Evolutionary conservation across 768 basidiomycete species (phyloP).

Genomic region (Leccinum barrowsii): DNA sequence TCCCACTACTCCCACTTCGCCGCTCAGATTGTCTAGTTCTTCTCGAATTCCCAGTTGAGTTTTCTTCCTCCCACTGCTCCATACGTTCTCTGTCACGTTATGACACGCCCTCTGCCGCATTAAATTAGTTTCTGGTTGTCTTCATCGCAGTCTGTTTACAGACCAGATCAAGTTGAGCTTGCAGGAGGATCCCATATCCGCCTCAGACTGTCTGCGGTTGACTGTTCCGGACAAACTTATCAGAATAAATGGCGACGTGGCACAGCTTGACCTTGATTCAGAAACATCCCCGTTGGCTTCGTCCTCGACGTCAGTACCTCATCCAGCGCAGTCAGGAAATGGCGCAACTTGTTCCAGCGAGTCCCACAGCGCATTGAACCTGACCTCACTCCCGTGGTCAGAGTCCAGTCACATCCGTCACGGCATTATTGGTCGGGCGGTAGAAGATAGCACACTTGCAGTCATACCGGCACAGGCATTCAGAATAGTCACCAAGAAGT

Average conservation of each 20-base stretch:
- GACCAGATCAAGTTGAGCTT: constrained; percentile 91
- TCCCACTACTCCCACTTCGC: no score
- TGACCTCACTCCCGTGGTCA: constrained; percentile 23
- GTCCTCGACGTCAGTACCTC: constrained; percentile 68
- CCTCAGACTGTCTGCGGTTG: constrained; percentile 23
- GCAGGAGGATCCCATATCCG: constrained; percentile 56
- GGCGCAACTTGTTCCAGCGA: constrained; percentile 1
- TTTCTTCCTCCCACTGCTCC: no score
- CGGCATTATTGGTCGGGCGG: constrained; percentile 87
- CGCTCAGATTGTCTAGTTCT: no score
- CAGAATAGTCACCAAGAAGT: constrained; percentile 88
- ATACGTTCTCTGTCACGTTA: no score
- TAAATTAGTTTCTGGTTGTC: no score
- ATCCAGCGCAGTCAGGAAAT: constrained; percentile 34
- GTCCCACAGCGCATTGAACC: constrained; percentile 12
- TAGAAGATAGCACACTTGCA: constrained; percentile 92
- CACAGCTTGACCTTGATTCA: constrained; percentile 48
- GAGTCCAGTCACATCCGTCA: constrained; percentile 44
- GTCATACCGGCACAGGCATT: constrained; percentile 99
- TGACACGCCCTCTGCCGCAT: no score
- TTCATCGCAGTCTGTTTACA: constrained; percentile 71
- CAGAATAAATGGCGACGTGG: constrained; percentile 60
- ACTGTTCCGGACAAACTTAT: constrained; percentile 27
- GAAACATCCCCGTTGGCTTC: constrained; percentile 39
- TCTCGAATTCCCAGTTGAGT: no score